Evolutionary conservation across 176 grass and related monocot species (phyloP).

Genomic region (Carex myosuroides): DNA sequence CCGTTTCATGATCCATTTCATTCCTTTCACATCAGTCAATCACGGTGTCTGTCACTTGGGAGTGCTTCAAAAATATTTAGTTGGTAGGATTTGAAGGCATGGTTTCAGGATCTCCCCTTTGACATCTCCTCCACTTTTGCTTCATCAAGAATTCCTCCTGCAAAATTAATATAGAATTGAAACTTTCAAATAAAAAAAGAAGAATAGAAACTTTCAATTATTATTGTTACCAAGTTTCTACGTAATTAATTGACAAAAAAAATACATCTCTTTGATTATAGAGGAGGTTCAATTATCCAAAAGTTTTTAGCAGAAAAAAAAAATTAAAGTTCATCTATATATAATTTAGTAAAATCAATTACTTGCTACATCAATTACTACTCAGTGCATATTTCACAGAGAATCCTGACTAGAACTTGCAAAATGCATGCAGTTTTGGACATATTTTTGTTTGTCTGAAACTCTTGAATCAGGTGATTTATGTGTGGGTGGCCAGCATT

Average conservation of each 20-base stretch:
- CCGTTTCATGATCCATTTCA: constrained; percentile 14
- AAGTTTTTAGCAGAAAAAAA: neutral
- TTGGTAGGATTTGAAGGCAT: constrained; percentile 32
- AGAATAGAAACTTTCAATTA: constrained; percentile 20
- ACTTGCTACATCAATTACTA: neutral
- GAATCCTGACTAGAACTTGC: neutral
- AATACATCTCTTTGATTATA: neutral
- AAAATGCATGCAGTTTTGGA: constrained; percentile 15
- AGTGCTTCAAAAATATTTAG: constrained; percentile 22
- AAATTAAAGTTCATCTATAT: neutral
- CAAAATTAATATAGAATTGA: constrained; percentile 18
- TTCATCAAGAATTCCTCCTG: constrained; percentile 39
- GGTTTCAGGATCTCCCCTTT: constrained; percentile 12
- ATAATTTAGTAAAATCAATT: neutral
- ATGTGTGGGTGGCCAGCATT: neutral
- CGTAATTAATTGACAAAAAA: neutral
- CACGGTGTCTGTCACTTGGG: constrained; percentile 17
- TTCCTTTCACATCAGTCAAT: constrained; percentile 25
- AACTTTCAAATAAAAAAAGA: no score
- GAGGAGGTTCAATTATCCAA: neutral
- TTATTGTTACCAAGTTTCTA: constrained; percentile 8
- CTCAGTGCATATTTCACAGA: neutral
- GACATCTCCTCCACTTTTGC: neutral
- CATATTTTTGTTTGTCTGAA: constrained; percentile 10
- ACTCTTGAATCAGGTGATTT: constrained; percentile 13